Conservation (phyloP, 805 yeast species). For the Saccharomyces mikatae region DNA sequence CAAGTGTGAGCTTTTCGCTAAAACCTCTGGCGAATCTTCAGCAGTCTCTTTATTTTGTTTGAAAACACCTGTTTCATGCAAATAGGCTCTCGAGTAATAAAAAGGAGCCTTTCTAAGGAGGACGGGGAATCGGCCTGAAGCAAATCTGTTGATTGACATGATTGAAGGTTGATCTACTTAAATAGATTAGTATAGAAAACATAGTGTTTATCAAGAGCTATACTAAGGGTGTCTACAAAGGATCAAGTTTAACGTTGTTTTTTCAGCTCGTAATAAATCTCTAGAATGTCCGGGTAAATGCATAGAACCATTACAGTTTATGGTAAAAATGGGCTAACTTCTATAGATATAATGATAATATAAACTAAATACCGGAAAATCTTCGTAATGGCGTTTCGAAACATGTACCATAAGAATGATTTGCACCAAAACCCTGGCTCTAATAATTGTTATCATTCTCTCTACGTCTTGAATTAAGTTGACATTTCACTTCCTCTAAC, state of each 20-base stretch:
- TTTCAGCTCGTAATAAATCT: neutral
- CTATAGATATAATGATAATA: neutral
- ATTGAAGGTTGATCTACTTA: neutral
- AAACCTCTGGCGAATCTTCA: conserved; percentile 22
- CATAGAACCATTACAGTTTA: neutral
- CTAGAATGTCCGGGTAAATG: neutral
- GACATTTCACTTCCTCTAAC: neutral
- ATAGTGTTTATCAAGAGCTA: neutral
- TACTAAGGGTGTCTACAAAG: neutral
- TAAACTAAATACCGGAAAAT: neutral
- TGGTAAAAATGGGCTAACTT: neutral
- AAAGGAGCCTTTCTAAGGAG: neutral
- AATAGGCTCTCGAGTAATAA: neutral
- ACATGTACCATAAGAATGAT: neutral
- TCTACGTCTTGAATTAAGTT: neutral
- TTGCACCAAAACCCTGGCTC: neutral
- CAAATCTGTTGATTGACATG: neutral
- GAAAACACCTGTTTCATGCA: neutral
- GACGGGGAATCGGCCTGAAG: neutral
- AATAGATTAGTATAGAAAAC: neutral
- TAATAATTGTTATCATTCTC: neutral
- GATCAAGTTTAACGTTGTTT: neutral
- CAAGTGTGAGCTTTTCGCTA: conserved; percentile 18
- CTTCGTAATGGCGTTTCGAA: neutral
- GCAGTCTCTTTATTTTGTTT: neutral